These are phyloP conservation scores for Phtheirospermum japonicum DNA, from an alignment of 257 asterid genomes.

Conservation along the genomic window DNA sequence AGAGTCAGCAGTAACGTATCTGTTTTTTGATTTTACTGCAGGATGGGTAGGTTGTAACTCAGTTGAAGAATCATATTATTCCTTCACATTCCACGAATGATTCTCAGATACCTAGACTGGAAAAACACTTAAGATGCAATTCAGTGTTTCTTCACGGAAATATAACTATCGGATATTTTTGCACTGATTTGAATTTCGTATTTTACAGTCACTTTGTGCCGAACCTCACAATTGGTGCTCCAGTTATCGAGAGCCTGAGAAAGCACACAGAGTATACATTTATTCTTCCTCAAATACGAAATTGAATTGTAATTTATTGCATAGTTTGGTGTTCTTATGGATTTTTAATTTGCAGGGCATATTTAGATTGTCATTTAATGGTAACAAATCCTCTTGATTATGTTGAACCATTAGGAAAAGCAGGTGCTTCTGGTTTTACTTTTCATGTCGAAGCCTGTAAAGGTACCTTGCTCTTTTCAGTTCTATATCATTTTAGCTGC, in stretches of 20 bases:
- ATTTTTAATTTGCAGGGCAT: constrained; percentile 49
- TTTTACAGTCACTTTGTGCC: constrained; percentile 83
- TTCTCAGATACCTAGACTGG: constrained; percentile 22
- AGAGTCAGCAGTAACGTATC: not conserved
- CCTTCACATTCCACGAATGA: not conserved
- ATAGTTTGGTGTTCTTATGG: not conserved
- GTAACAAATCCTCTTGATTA: constrained; percentile 93
- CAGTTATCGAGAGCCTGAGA: constrained; percentile 81
- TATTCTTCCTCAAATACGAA: constrained; percentile 7
- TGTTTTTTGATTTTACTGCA: constrained; percentile 44
- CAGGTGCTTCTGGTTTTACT: constrained; percentile 95
- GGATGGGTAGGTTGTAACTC: constrained; percentile 86
- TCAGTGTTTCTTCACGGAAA: not conserved
- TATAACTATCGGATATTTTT: not conserved
- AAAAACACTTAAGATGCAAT: constrained; percentile 19
- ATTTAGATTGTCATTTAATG: constrained; percentile 95
- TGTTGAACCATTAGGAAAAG: constrained; percentile 74
- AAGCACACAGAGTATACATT: constrained; percentile 72
- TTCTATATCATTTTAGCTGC: not conserved
- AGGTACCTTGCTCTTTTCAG: constrained; percentile 40
- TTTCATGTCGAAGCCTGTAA: constrained; percentile 81
- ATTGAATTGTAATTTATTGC: constrained; percentile 8
- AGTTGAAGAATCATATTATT: constrained; percentile 11
- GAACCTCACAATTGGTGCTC: constrained; percentile 90
- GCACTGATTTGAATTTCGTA: constrained; percentile 17